phyloP scores from a whole-genome alignment of 2,329 filamentous ascomycete species.

The Rhinocladiella similis region DNA sequence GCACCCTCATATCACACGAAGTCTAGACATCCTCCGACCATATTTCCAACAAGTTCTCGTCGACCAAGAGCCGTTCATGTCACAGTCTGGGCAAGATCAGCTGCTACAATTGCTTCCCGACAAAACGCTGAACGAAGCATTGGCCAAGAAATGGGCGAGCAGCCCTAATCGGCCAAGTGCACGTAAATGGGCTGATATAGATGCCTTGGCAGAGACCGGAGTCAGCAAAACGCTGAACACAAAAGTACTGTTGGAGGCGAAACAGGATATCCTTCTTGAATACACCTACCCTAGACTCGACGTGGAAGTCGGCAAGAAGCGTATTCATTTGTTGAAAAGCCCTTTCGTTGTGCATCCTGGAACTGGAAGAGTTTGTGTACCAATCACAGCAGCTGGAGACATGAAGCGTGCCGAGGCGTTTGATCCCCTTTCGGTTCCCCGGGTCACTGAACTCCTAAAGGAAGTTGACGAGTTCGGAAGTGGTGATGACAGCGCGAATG shows the following conservation, averaged over 20 bases:
- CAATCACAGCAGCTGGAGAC: slow-evolving; percentile 67
- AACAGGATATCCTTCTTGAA: slow-evolving; percentile 93
- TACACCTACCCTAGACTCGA: slow-evolving; percentile 98
- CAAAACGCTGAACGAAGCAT: slow-evolving; percentile 69
- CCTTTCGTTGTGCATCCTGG: slow-evolving; percentile 96
- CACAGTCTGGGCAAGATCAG: slow-evolving; percentile 68
- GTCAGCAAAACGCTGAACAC: slow-evolving; percentile 71
- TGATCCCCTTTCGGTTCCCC: slow-evolving; percentile 85
- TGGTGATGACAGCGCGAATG: slow-evolving; percentile 46
- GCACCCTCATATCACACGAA: slow-evolving; percentile 85
- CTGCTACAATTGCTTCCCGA: slow-evolving; percentile 86
- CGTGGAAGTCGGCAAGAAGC: slow-evolving; percentile 94
- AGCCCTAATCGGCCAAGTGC: slow-evolving; percentile 73
- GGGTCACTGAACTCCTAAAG: slow-evolving; percentile 73
- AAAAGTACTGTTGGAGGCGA: slow-evolving; percentile 76
- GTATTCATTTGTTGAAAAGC: slow-evolving; percentile 96
- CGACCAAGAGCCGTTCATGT: slow-evolving; percentile 82
- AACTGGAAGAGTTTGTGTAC: slow-evolving; percentile 91
- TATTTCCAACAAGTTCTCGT: slow-evolving; percentile 86
- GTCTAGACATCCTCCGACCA: slow-evolving; percentile 77
- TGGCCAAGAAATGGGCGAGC: slow-evolving; percentile 89
- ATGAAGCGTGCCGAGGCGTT: slow-evolving; percentile 68
- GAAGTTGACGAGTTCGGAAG: slow-evolving; percentile 82
- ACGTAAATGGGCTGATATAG: slow-evolving; percentile 93
- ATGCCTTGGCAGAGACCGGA: slow-evolving; percentile 76